A percentile compares a stretch with the other conserved stretches of the same genome.
Conservation (phyloP, 106 monocot species). For the Allium fistulosum region DNA sequence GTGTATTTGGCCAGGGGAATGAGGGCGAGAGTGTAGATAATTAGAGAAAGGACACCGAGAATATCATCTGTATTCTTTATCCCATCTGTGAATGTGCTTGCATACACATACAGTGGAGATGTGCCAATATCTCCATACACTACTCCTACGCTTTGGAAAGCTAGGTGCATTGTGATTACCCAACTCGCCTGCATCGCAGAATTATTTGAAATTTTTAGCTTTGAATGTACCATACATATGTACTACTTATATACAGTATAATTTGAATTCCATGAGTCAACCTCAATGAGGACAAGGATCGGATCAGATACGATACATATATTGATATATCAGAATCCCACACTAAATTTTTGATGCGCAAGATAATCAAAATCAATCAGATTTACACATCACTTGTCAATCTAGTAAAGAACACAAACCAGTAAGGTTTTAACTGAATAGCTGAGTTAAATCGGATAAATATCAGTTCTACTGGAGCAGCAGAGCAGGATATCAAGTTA, state of each 20-base stretch:
- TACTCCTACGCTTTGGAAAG: constrained; percentile 58
- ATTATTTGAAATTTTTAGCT: background rate
- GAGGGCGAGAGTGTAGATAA: constrained; percentile 45
- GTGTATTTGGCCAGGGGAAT: constrained; percentile 46
- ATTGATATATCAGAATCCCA: background rate
- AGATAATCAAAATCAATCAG: no score
- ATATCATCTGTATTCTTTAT: constrained; percentile 49
- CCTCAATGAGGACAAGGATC: background rate
- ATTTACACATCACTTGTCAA: no score
- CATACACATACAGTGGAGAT: constrained; percentile 53
- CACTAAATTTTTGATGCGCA: background rate
- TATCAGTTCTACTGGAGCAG: no score
- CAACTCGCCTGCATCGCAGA: constrained; percentile 15
- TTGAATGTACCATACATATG: background rate
- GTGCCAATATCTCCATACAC: constrained; percentile 70
- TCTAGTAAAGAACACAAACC: no score
- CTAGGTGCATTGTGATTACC: constrained; percentile 32
- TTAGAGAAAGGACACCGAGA: constrained; percentile 50
- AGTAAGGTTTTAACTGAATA: no score
- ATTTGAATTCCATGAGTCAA: background rate
- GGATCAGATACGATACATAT: background rate
- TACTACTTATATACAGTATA: background rate
- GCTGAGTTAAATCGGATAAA: no score
- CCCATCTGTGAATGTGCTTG: constrained; percentile 47
- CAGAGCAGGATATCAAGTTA: no score